Evolutionary conservation across 2,329 filamentous ascomycete species (phyloP).

Genomic region (Hypocrella siamensis): DNA sequence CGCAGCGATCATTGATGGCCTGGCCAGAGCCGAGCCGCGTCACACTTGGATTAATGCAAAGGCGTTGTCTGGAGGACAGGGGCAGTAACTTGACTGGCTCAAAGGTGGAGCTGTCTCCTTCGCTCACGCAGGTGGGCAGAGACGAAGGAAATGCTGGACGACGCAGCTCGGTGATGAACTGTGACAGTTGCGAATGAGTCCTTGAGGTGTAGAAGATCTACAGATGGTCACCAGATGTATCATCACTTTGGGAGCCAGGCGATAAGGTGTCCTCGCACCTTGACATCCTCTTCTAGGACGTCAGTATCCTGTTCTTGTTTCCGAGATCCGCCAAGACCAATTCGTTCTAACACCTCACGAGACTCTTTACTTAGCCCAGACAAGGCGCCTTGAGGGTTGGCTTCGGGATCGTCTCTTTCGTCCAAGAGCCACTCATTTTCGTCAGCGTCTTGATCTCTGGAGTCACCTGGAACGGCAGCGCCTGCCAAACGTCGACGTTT

Average conservation of each 20-base stretch:
- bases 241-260: slow-evolving; percentile 2
- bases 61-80: slow-evolving; percentile 70
- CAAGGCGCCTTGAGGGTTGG: slow-evolving; percentile 20
- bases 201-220: slow-evolving; percentile 82
- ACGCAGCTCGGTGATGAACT: slow-evolving; percentile 71
- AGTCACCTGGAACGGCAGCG: slow-evolving; percentile 5
- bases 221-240: slow-evolving; percentile 14
- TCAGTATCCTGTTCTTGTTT: slow-evolving; percentile 22
- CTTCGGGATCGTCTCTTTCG: slow-evolving; percentile 41
- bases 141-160: slow-evolving; percentile 65
- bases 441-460: slow-evolving; percentile 22
- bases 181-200: slow-evolving; percentile 81
- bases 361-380: slow-evolving; percentile 59
- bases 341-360: slow-evolving; percentile 53
- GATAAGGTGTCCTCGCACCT: slow-evolving; percentile 26
- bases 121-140: slow-evolving; percentile 29
- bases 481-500: slow-evolving; percentile 31
- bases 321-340: slow-evolving; percentile 28
- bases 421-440: slow-evolving; percentile 63
- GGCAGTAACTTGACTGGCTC: slow-evolving; percentile 60
- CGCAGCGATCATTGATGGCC: slow-evolving; percentile 84
- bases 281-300: slow-evolving; percentile 48
- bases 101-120: slow-evolving; percentile 9
- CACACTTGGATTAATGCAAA: slow-evolving; percentile 81
- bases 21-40: slow-evolving; percentile 51